Evolutionary conservation across 2,329 filamentous ascomycete species (phyloP).

Genomic region (Plenodomus biglobosus): DNA sequence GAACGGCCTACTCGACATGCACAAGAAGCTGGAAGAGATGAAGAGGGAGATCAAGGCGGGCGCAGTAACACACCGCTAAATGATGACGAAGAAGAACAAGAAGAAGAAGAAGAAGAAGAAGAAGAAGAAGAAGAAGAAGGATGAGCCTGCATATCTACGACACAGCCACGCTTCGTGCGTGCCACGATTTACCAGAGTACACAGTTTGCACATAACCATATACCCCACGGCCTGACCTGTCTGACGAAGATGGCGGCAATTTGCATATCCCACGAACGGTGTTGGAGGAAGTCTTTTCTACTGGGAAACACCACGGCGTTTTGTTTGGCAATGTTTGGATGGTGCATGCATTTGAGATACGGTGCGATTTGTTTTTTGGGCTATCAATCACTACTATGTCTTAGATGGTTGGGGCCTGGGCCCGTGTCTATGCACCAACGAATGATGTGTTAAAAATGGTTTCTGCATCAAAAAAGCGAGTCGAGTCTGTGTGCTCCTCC

Average conservation of each 20-base stretch:
- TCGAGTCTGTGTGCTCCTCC: constrained; percentile 4
- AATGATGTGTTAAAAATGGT: constrained; percentile 18
- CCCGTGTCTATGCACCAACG: constrained; percentile 14
- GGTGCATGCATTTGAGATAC: constrained; percentile 13
- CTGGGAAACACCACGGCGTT: constrained; percentile 2
- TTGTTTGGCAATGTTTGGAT: constrained; percentile 4
- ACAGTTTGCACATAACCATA: constrained; percentile 17
- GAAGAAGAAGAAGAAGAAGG: too few species aligned
- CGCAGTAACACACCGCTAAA: constrained; percentile 32
- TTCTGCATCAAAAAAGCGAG: constrained; percentile 16
- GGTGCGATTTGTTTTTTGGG: constrained; percentile 1
- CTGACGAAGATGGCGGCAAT: constrained; percentile 11
- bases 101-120: constrained; percentile 63
- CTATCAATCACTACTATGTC: constrained; percentile 2
- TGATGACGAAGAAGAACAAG: background rate
- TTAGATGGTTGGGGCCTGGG: constrained; percentile 3
- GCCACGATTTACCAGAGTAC: constrained; percentile 14
- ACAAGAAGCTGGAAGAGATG: constrained; percentile 56
- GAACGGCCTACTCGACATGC: constrained; percentile 57
- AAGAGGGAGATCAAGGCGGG: constrained; percentile 58
- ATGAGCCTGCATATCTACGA: background rate
- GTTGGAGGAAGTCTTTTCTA: constrained; percentile 9
- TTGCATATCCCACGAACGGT: constrained; percentile 21
- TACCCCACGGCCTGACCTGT: constrained; percentile 19
- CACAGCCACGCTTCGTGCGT: constrained; percentile 10